Conservation (phyloP, 2,329 filamentous ascomycete genomes). For the Elsinoe batatas region DNA sequence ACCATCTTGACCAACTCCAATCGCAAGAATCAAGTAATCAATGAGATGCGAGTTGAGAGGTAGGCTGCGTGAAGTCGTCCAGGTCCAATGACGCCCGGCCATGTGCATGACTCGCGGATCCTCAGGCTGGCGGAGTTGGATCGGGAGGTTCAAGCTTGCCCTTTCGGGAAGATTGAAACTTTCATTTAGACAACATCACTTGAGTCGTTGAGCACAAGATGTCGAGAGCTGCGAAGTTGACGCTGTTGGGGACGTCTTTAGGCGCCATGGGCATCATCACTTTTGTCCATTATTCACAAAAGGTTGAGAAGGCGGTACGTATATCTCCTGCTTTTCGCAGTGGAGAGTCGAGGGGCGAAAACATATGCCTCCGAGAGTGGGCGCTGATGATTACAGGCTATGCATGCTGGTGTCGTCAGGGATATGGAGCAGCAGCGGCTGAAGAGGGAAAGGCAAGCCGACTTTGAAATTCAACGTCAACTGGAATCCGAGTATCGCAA, state of each 20-base stretch:
- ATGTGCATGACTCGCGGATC: not conserved
- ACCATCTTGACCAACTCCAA: slow-evolving; percentile 20
- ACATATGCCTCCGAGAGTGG: not conserved
- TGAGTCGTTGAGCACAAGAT: slow-evolving; percentile 39
- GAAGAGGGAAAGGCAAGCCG: slow-evolving; percentile 81
- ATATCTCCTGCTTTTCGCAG: not conserved
- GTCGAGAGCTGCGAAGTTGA: slow-evolving; percentile 85
- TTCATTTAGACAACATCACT: slow-evolving; percentile 3
- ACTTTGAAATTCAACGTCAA: slow-evolving; percentile 83
- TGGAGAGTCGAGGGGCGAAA: not conserved
- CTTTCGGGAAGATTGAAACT: not conserved
- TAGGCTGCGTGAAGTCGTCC: slow-evolving; percentile 11
- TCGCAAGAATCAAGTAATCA: not conserved
- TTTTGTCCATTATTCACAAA: slow-evolving; percentile 84
- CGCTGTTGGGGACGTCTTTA: slow-evolving; percentile 65
- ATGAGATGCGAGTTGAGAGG: not conserved
- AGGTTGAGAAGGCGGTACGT: slow-evolving; percentile 69
- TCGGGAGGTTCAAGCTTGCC: not conserved
- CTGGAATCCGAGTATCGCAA: slow-evolving; percentile 87
- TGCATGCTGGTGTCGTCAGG: slow-evolving; percentile 89
- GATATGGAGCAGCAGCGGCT: slow-evolving; percentile 90
- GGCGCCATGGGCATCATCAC: slow-evolving; percentile 67
- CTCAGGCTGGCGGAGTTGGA: not conserved
- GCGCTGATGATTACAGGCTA: slow-evolving; percentile 50
- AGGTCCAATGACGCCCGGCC: slow-evolving; percentile 8